These are phyloP conservation scores for Nothophaeocryptopus gaeumannii DNA, from an alignment of 2,329 filamentous ascomycete species.

Conservation along the genomic window DNA sequence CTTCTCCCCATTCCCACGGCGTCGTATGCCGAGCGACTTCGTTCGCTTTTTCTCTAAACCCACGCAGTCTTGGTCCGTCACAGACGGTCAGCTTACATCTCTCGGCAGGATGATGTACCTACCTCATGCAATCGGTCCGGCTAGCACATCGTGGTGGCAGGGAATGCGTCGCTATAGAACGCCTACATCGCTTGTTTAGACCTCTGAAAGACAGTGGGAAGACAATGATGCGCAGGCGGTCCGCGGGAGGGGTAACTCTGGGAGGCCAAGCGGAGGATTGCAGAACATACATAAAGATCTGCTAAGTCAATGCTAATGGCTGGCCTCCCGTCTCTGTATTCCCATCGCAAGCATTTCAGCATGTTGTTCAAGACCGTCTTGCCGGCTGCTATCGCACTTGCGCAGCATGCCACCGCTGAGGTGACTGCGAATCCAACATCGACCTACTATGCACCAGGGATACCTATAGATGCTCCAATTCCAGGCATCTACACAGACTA, in stretches of 20 bases:
- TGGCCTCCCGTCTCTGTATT: not conserved
- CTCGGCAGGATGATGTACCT: constrained; percentile 1
- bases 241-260: constrained; percentile 9
- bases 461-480: constrained; percentile 37
- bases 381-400: constrained; percentile 36
- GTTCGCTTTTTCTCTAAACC: not conserved
- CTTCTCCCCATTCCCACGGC: no score
- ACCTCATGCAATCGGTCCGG: constrained; percentile 8
- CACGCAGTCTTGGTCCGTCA: not conserved
- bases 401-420: constrained; percentile 14
- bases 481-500: constrained; percentile 41
- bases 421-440: constrained; percentile 16
- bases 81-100: not conserved
- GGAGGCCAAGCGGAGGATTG: constrained; percentile 4
- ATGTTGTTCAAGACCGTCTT: constrained; percentile 29
- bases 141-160: constrained; percentile 7
- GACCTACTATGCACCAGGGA: constrained; percentile 28
- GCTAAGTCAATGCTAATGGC: not conserved
- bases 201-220: constrained; percentile 4
- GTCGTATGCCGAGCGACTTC: no score
- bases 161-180: constrained; percentile 1
- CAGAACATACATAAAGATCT: constrained; percentile 6
- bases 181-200: constrained; percentile 3
- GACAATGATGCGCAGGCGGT: constrained; percentile 6
- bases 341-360: not conserved